phyloP scores from a whole-genome alignment of 2,329 filamentous ascomycete genomes.

The Neopestalotiopsis sp. region DNA sequence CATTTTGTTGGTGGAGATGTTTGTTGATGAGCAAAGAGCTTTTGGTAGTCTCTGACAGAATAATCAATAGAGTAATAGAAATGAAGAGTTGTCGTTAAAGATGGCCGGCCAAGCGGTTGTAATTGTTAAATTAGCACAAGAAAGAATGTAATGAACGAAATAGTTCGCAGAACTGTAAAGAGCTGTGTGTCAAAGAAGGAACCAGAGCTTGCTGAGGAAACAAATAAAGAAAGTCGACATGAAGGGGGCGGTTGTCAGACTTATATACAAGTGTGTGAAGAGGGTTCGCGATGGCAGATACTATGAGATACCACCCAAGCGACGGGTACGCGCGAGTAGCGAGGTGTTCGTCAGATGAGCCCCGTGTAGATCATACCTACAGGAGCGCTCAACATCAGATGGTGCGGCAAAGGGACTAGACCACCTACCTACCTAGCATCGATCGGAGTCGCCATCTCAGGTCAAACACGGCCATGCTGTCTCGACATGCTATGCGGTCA shows the following conservation, averaged over 20 bases:
- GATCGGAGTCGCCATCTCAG: conserved; percentile 10
- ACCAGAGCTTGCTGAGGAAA: conserved; percentile 25
- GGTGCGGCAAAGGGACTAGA: conserved; percentile 10
- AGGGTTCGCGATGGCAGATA: background rate
- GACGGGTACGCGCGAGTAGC: background rate
- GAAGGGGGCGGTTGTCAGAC: conserved; percentile 20
- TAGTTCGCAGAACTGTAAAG: conserved; percentile 45
- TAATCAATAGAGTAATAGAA: conserved; percentile 6
- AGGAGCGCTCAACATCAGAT: conserved; percentile 16
- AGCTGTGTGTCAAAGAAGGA: conserved; percentile 29
- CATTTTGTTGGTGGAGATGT: conserved; percentile 41
- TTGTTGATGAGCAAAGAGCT: conserved; percentile 18
- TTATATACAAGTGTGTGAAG: conserved; percentile 15
- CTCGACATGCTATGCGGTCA: conserved; percentile 4
- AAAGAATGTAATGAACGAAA: conserved; percentile 38
- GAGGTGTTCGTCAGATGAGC: conserved; percentile 5
- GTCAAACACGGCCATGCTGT: conserved; percentile 15
- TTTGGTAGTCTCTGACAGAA: conserved; percentile 16
- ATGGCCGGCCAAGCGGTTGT: conserved; percentile 35
- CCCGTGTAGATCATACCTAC: conserved; percentile 15
- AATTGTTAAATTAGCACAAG: conserved; percentile 30
- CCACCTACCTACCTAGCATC: background rate
- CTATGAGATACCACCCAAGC: background rate
- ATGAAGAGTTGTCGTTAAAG: background rate
- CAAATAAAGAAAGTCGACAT: conserved; percentile 16